Evolutionary conservation across 2,329 filamentous ascomycete genomes (phyloP).

Genomic region (Fusarium irregulare): DNA sequence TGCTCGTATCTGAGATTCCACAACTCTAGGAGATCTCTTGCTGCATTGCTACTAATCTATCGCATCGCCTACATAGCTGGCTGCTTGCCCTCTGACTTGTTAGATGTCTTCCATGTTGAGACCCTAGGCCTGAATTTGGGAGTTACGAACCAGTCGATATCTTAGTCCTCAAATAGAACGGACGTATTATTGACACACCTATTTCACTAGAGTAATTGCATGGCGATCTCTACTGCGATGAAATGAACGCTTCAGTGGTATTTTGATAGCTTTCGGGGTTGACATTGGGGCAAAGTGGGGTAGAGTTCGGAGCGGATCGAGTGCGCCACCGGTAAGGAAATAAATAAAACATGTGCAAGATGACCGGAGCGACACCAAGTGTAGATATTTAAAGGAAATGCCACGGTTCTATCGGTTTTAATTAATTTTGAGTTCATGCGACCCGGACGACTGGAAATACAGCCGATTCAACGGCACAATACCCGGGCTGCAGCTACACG

Average conservation of each 20-base stretch:
- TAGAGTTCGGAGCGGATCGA: neutral
- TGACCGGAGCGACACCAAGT: neutral
- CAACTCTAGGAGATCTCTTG: neutral
- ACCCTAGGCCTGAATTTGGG: neutral
- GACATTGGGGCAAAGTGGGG: neutral
- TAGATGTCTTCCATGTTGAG: neutral
- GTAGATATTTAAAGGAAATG: neutral
- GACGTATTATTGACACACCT: neutral
- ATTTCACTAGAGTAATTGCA: neutral
- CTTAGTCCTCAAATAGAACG: neutral
- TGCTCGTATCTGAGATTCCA: conserved; percentile 19
- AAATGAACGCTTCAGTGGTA: neutral
- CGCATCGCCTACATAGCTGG: neutral
- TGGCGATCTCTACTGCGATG: neutral
- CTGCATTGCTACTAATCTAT: neutral
- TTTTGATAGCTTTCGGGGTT: neutral
- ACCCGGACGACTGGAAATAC: neutral
- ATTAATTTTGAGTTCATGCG: neutral
- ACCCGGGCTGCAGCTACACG: neutral
- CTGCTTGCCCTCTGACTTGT: neutral
- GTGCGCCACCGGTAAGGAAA: neutral
- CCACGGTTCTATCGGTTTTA: neutral
- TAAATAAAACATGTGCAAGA: neutral
- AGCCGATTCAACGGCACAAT: neutral
- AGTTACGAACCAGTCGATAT: neutral